Evolutionary conservation across 306 rosid genomes (phyloP), one percentile per base, ranked within the genome.

Genomic region (Glycine soja): DNA sequence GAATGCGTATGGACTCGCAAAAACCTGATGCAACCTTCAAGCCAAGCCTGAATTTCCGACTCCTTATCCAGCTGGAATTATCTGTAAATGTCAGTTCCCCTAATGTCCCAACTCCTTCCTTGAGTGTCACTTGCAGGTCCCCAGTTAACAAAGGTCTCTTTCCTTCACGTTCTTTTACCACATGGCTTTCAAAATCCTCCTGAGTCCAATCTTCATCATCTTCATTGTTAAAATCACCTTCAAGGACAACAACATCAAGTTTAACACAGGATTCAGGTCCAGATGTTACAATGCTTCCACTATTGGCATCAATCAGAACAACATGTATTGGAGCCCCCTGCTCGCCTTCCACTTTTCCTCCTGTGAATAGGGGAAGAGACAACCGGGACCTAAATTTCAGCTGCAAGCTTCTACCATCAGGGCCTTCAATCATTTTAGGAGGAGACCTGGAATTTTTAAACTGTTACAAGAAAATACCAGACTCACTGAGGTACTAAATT

Each of bases 301-400:
- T 82, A 81, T 82, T 88, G 30, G 84, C 81, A 93, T 96, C 99
- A 80, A 89, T 45, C 82, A 96, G 86, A 76, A 96, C 97, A 40
- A 92, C 88, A 81, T 96, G 99, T 83, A 96, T 89, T 71, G 95
- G 83, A 86, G 98, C 99, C 75, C 99, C 99, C 88, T 90, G 99
- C 94, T 93, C 99, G 65, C 99, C 99, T 86, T 96, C 99, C 46
- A 96, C 98, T 87, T 96, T 96, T 86, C 99, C 99, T 68, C 99
- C 99, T 1, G 99, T 96, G 89, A 96, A 96, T 65, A 96, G 89
- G 45, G 99, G 99, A 88, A 96, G 99, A 69, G 98, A 87, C 68
- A 96, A 80, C 78, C 94, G 91, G 65, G 99, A 90, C 93, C 18
- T 90, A 81, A 92, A 96, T 38, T 86, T 90, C 56, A 96, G 92